Evolutionary conservation across 208 protist species (phyloP).

Genomic region (Acanthamoeba royreba): DNA sequence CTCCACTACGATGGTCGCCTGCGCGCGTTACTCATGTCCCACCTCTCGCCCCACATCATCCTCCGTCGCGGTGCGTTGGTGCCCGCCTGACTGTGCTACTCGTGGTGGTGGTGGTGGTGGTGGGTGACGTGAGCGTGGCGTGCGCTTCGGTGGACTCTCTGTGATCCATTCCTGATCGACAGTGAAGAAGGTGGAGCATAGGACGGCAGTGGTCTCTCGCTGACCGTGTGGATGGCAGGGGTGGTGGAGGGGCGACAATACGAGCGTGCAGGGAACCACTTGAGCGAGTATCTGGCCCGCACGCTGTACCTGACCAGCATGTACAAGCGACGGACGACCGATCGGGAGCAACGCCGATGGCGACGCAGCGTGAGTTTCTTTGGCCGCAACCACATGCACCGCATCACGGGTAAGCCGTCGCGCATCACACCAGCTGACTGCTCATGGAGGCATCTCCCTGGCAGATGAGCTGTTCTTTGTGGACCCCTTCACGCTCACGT

Average conservation of each 20-base stretch:
- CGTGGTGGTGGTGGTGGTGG: no score
- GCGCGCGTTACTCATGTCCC: background rate
- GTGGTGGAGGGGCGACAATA: background rate
- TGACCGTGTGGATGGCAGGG: background rate
- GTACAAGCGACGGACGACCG: background rate
- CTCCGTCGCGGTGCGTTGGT: background rate
- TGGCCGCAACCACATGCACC: background rate
- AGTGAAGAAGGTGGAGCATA: no score
- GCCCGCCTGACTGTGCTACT: background rate
- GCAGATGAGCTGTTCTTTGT: slow-evolving; percentile 18
- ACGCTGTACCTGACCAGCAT: slow-evolving; percentile 22
- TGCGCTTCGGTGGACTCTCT: no score
- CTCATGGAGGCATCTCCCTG: background rate
- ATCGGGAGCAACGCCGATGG: background rate
- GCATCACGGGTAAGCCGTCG: background rate
- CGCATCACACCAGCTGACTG: background rate
- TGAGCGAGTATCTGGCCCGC: slow-evolving; percentile 6
- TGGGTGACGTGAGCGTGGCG: no score
- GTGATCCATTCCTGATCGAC: no score
- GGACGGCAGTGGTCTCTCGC: no score
- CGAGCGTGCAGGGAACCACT: background rate
- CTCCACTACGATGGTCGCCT: background rate
- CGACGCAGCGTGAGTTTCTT: background rate
- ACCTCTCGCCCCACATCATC: slow-evolving; percentile 42
- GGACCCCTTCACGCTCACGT: background rate